Evolutionary conservation across 306 rosid species (phyloP).

Genomic region (Quercus glauca): DNA sequence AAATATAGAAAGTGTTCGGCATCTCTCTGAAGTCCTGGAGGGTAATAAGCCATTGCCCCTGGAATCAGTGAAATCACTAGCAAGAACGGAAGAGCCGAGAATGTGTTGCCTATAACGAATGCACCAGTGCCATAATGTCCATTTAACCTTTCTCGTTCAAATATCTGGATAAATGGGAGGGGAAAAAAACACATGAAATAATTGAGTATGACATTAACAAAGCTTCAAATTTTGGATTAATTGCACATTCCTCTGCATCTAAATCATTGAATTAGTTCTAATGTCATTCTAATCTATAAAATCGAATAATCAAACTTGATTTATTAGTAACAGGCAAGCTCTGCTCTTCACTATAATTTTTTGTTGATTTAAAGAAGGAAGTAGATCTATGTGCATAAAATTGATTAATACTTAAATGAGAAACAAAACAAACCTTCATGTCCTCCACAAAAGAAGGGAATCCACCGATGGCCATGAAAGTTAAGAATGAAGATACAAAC

Average conservation of each 20-base stretch:
- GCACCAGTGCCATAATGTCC: slow-evolving; percentile 46
- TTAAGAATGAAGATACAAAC: slow-evolving; percentile 44
- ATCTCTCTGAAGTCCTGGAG: slow-evolving; percentile 41
- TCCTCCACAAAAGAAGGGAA: slow-evolving; percentile 78
- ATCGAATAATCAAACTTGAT: too few species aligned
- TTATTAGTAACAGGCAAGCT: too few species aligned
- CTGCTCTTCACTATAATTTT: too few species aligned
- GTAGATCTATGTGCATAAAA: not conserved
- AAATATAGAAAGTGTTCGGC: slow-evolving; percentile 33
- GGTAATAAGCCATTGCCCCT: slow-evolving; percentile 38
- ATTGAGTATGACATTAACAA: not conserved
- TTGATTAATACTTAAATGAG: not conserved
- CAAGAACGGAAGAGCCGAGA: slow-evolving; percentile 47
- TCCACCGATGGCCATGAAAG: slow-evolving; percentile 78
- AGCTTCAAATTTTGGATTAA: too few species aligned
- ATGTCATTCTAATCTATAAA: too few species aligned
- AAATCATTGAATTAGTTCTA: too few species aligned
- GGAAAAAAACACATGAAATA: not conserved
- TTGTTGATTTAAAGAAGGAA: not conserved
- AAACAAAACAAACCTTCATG: slow-evolving; percentile 46
- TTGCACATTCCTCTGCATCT: too few species aligned
- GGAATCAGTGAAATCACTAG: slow-evolving; percentile 37
- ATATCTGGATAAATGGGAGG: slow-evolving; percentile 27
- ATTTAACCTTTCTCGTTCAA: slow-evolving; percentile 48
- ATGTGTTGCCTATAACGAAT: slow-evolving; percentile 42